Percentiles rank a stretch among this genome's conserved stretches.
phyloP scores from a whole-genome alignment of 805 yeast species.

The Cyberlindnera euphorbiae region DNA sequence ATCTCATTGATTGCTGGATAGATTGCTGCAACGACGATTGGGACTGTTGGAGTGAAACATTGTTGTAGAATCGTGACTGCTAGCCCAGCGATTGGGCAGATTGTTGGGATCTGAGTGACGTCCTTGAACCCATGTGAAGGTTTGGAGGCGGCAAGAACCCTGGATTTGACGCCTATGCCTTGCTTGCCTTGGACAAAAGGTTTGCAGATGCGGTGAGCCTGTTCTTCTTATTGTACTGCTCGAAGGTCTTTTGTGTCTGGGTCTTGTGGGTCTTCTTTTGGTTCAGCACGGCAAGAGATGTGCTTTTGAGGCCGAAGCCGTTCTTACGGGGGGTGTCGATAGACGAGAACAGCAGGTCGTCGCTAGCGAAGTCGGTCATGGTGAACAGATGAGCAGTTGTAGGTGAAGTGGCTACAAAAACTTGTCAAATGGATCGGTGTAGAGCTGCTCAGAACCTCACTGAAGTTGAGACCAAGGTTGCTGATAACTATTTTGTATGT shows the following conservation, averaged over 20 bases:
- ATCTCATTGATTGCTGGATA: too few species aligned
- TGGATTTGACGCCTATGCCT: too few species aligned
- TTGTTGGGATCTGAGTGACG: constrained; percentile 3
- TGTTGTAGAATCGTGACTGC: too few species aligned
- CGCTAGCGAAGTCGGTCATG: constrained; percentile 3
- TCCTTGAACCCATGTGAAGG: constrained; percentile 1
- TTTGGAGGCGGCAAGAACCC: too few species aligned
- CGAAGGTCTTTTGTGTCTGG: constrained; percentile 23
- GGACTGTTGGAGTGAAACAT: too few species aligned
- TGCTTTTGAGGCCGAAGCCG: constrained; percentile 20
- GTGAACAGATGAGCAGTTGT: not conserved
- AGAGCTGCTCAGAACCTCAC: too few species aligned
- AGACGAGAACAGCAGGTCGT: constrained; percentile 3
- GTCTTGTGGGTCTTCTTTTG: constrained; percentile 23
- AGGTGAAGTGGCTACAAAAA: too few species aligned
- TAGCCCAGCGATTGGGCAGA: too few species aligned
- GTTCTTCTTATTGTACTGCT: constrained; percentile 20
- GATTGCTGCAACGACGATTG: too few species aligned
- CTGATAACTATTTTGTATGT: too few species aligned
- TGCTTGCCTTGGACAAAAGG: not conserved
- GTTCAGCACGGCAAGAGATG: constrained; percentile 22
- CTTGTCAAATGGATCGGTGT: too few species aligned
- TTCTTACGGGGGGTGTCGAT: constrained; percentile 21
- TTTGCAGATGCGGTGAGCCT: constrained; percentile 1
- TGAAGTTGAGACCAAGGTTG: not conserved